Evolutionary conservation across 768 basidiomycete species (phyloP), one percentile per base, ranked within the genome.

Genomic region (Cystofilobasidium ferigula): DNA sequence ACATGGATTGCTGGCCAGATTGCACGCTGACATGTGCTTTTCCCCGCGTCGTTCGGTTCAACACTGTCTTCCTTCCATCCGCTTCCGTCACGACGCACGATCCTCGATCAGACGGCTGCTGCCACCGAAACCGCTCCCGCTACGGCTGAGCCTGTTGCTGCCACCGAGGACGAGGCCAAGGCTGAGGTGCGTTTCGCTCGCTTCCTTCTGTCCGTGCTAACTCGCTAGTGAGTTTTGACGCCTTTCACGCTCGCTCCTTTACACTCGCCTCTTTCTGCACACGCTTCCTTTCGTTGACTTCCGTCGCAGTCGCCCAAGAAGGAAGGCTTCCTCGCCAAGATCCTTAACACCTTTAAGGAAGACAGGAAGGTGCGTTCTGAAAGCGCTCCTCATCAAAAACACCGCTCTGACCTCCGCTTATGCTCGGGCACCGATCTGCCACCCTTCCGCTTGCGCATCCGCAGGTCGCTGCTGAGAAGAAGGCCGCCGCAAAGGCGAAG

Each of bases 311-410:
- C 51, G 51, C 51, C 51, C 30, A 54, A 54, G 30, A 54, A 54
- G 51, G 51, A 54, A 28, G 51, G 51, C 30, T 54, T 54, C 51
- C 51, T 54, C 18, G 51, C 51, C 28, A 28, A 22, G 51, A 54
- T 54, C 30, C 26, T 32, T 14, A 32, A 32, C 51, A 54, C 30
- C 13, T 54, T 54, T 18, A 54, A 54, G 51, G 51, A 54, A 28
- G 51, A 54, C 51, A 54, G 32, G 51, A 32, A 54, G 51, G 51
- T 54, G 51, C 30, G 51, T 51, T 40, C 38, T 40, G n/a, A n/a
- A n/a, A n/a, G n/a, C n/a, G n/a, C n/a, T n/a, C n/a, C n/a, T n/a
- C n/a, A n/a, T n/a, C n/a, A n/a, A n/a, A n/a, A 42, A 10, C 40
- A 10, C 40, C 40, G 10, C 40, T 20, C 40, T 42, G 40, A 10